Evolutionary conservation across 164 flowering plant genomes (phyloP), one percentile per base, ranked within the genome.

Genomic region (Warburgia ugandensis): DNA sequence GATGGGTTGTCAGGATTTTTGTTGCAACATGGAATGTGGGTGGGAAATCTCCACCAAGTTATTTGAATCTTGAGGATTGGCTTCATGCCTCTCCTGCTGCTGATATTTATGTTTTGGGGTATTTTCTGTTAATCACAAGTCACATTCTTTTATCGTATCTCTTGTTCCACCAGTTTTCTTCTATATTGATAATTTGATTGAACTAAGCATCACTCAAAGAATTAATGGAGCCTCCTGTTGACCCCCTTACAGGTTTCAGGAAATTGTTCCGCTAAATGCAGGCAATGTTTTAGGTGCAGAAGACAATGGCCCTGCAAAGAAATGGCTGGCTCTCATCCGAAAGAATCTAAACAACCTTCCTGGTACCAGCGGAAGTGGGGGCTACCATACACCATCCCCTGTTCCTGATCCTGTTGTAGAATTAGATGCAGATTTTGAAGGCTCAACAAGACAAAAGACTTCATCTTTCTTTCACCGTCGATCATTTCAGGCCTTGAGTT

Each of bases 21-120:
- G 92, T 77, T 48, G 94, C 97, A 33, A 94, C 99, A 43, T 94
- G 99, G 99, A 94, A 94, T 76, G 97, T 94, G 30, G 97, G 90
- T 41, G 99, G 97, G 59, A 94, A 86, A 67, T 83, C 99, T 32
- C 99, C 99, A 43, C 86, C 96, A 23, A 75, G 71, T 64, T 47
- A 75, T 66, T 68, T 94, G 61, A 81, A 58, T 63, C 79, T 94
- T 32, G 95, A 84, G 65, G 99, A 89, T 56, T 94, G 99, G 99
- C 95, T 94, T 48, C 95, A 84, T 57, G 60, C 92, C 12, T 86
- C 94, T 33, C 94, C 97, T 63, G 92, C 99, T 50, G 96, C 96
- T 20, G 99, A 94, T 60, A 81, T 94, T 46, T 94, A 89, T 70
- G 97, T 94, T 71, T 86, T 94, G 59, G 99, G 97, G 95, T 92